A percentile compares a stretch with the other conserved stretches of the same genome.
phyloP scores from a whole-genome alignment of 2,329 filamentous ascomycete species.

The Zymoseptoria pseudotritici region DNA sequence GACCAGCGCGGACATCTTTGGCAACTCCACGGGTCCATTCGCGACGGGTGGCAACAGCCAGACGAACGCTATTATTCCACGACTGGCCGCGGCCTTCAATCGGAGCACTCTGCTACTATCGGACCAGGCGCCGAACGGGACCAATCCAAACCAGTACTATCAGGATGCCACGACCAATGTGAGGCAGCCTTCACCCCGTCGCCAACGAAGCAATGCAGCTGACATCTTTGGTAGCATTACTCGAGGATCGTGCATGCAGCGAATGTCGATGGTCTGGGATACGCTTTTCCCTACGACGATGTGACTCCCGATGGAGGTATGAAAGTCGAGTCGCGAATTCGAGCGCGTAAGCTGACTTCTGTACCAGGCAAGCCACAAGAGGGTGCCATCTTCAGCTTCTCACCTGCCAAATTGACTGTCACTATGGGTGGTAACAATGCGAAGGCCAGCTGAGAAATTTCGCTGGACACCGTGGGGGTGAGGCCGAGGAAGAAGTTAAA shows the following conservation, averaged over 20 bases:
- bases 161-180: constrained; percentile 25
- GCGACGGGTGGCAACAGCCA: constrained; percentile 36
- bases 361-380: constrained; percentile 21
- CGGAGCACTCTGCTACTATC: constrained; percentile 57
- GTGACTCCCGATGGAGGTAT: constrained; percentile 51
- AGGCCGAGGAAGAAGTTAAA: no score
- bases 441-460: constrained; percentile 11
- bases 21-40: constrained; percentile 58
- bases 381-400: constrained; percentile 26
- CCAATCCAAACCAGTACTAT: constrained; percentile 25
- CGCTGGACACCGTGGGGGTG: neutral
- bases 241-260: constrained; percentile 28
- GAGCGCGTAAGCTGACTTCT: constrained; percentile 1
- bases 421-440: constrained; percentile 27
- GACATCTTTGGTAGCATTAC: constrained; percentile 22
- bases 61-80: constrained; percentile 57
- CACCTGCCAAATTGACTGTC: constrained; percentile 21
- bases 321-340: constrained; percentile 25
- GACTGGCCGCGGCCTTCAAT: constrained; percentile 70
- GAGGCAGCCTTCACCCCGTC: constrained; percentile 4
- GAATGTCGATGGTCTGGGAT: constrained; percentile 54
- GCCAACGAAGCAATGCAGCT: constrained; percentile 4
- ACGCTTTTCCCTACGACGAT: constrained; percentile 63
- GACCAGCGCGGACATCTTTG: constrained; percentile 56
- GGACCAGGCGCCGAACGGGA: constrained; percentile 31